phyloP scores from a whole-genome alignment of 352 stramenopile genomes.

The Phytophthora vignae region DNA sequence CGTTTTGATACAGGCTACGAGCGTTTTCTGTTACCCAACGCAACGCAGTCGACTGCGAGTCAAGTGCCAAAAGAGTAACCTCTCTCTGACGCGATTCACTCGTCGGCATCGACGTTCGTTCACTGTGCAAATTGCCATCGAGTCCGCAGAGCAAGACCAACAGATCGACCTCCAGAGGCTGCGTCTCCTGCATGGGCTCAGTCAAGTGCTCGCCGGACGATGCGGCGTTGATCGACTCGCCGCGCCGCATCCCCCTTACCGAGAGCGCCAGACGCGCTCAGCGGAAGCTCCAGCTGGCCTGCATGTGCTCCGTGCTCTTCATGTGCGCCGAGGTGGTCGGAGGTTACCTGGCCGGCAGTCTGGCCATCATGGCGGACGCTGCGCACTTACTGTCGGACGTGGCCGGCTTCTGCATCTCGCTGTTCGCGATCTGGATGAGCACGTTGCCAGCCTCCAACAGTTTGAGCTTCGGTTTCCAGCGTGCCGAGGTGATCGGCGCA shows the following conservation, averaged over 20 bases:
- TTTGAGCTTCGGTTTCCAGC: constrained; percentile 93
- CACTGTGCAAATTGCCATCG: neutral
- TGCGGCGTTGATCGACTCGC: neutral
- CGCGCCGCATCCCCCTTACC: constrained; percentile 51
- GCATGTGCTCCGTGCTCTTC: constrained; percentile 88
- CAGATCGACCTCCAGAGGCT: neutral
- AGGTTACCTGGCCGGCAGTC: constrained; percentile 92
- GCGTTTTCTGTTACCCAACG: neutral
- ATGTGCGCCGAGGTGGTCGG: constrained; percentile 95
- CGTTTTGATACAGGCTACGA: neutral
- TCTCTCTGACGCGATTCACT: neutral
- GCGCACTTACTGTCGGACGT: constrained; percentile 81
- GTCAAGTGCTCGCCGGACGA: neutral
- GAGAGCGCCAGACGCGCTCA: constrained; percentile 47
- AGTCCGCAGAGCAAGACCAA: neutral
- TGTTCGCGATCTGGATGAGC: constrained; percentile 78
- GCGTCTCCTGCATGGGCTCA: neutral
- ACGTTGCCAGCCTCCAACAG: constrained; percentile 61
- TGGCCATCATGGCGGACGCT: constrained; percentile 95
- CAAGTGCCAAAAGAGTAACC: too few species aligned
- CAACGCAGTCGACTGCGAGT: neutral
- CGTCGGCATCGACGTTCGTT: neutral
- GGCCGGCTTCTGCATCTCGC: constrained; percentile 76
- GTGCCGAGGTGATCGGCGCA: constrained; percentile 94
- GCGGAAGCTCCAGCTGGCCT: constrained; percentile 56